Percentiles rank a stretch among this genome's conserved stretches.
phyloP scores from a whole-genome alignment of 495 filamentous ascomycete species.

The Podospora sp. region DNA sequence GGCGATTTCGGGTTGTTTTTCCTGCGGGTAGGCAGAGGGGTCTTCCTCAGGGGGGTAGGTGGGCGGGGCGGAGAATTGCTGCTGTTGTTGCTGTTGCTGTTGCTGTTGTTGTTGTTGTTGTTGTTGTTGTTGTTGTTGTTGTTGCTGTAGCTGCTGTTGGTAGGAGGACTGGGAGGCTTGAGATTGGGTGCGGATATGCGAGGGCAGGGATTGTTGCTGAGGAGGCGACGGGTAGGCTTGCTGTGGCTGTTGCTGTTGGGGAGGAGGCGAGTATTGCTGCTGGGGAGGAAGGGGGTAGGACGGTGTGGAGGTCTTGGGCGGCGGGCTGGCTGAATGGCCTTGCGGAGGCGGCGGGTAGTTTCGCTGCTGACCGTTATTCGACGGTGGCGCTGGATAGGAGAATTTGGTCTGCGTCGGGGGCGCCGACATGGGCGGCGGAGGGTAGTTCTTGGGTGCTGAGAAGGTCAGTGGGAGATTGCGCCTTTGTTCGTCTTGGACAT shows the following conservation, averaged over 20 bases:
- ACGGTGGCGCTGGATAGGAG: conserved; percentile 46
- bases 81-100: conserved; percentile 29
- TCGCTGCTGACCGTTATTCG: conserved; percentile 28
- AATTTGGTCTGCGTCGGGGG: conserved; percentile 52
- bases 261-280: conserved; percentile 42
- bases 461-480: not conserved
- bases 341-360: conserved; percentile 38
- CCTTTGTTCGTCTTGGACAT: conserved; percentile 17
- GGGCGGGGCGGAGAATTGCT: conserved; percentile 36
- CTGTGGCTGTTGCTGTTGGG: conserved; percentile 41
- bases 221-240: conserved; percentile 40
- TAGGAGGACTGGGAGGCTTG: conserved; percentile 28
- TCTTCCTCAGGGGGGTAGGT: conserved; percentile 38
- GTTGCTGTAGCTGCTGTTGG: conserved; percentile 13
- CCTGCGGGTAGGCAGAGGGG: conserved; percentile 37
- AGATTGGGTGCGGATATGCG: conserved; percentile 32
- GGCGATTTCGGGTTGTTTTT: conserved; percentile 40
- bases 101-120: conserved; percentile 7
- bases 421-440: conserved; percentile 40
- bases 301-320: conserved; percentile 31
- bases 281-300: conserved; percentile 41
- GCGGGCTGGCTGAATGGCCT: conserved; percentile 31
- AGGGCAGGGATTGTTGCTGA: conserved; percentile 36
- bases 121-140: conserved; percentile 36
- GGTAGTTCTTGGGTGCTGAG: conserved; percentile 35